Evolutionary conservation across 2,329 filamentous ascomycete species (phyloP).

Genomic region (Zymoseptoria tritici): DNA sequence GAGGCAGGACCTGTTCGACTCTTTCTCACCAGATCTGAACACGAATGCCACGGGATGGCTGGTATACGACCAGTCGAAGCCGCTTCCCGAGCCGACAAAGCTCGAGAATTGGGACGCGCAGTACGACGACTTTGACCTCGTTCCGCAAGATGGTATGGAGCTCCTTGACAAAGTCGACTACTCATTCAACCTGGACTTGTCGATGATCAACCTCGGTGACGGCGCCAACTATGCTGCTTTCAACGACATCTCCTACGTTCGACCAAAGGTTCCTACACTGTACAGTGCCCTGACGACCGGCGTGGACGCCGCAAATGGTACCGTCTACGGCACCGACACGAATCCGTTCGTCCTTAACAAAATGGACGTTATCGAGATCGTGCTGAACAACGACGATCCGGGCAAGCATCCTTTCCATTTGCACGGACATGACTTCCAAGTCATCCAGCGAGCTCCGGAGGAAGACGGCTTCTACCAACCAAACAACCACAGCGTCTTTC

Average conservation of each 20-base stretch:
- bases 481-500: conserved; percentile 31
- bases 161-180: conserved; percentile 57
- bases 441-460: conserved; percentile 35
- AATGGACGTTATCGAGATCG: conserved; percentile 60
- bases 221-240: conserved; percentile 54
- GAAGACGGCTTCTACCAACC: conserved; percentile 28
- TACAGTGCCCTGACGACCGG: conserved; percentile 64
- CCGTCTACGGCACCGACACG: conserved; percentile 46
- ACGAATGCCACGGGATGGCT: conserved; percentile 53
- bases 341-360: conserved; percentile 58
- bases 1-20: conserved; percentile 50
- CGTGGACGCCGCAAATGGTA: conserved; percentile 38
- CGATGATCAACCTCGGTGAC: conserved; percentile 60
- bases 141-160: conserved; percentile 59
- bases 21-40: conserved; percentile 59
- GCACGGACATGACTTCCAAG: conserved; percentile 69
- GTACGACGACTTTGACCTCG: conserved; percentile 66
- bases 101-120: conserved; percentile 54
- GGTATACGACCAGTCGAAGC: conserved; percentile 45
- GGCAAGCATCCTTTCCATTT: conserved; percentile 67
- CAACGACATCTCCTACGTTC: conserved; percentile 69
- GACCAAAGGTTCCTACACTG: conserved; percentile 69
- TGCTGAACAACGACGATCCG: conserved; percentile 69
- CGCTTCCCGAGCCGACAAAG: conserved; percentile 43
- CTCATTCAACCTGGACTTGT: conserved; percentile 51